Evolutionary conservation across 371 early-diverging fungal genomes (phyloP).

Genomic region (Mortierella sp.): DNA sequence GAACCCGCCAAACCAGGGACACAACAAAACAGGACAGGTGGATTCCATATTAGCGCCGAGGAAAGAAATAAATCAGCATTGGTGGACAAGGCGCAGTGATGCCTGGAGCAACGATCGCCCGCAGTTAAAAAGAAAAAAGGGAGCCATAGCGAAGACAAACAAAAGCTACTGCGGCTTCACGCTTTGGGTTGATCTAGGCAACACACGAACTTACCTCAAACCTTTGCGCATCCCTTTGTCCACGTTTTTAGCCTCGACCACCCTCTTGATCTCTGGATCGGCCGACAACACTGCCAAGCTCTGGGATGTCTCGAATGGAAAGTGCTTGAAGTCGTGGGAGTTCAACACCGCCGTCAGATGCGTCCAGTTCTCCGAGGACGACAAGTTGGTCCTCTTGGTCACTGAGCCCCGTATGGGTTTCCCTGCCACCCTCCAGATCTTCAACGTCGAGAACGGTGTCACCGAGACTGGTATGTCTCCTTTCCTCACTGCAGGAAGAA

Average conservation of each 20-base stretch:
- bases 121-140: background rate
- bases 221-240: background rate
- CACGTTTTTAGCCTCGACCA: conserved; percentile 65
- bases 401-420: conserved; percentile 98
- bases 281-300: conserved; percentile 96
- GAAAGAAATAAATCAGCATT: background rate
- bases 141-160: background rate
- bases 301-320: conserved; percentile 98
- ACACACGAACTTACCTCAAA: background rate
- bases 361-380: conserved; percentile 93
- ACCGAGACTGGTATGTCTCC: conserved; percentile 54
- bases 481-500: conserved; percentile 9
- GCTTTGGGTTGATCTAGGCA: background rate
- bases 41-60: background rate
- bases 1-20: background rate
- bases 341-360: conserved; percentile 94
- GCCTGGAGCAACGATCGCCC: background rate
- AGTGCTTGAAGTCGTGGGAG: conserved; percentile 90
- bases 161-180: background rate
- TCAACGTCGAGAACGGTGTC: conserved; percentile 73
- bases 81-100: background rate
- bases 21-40: background rate
- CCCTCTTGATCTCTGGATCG: conserved; percentile 91
- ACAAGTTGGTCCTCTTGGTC: conserved; percentile 88
- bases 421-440: conserved; percentile 86